Evolutionary conservation across 208 protist genomes (phyloP).

Genomic region (Crithidia mellificae): DNA sequence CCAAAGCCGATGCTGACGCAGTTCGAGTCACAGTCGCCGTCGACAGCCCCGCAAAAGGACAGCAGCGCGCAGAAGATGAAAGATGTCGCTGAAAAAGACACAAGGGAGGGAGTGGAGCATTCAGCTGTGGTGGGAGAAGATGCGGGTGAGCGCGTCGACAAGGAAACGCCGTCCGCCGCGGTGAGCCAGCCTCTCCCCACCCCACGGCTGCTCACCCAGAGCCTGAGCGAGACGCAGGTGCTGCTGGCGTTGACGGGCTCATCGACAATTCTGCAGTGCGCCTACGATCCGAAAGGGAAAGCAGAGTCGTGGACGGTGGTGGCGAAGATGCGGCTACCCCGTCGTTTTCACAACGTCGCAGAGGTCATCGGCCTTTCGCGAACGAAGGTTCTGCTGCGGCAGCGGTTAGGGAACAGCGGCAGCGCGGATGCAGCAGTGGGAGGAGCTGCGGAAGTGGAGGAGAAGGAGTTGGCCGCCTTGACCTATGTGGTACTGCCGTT

Average conservation of each 20-base stretch:
- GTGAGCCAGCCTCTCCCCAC: background rate
- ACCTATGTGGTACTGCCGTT: slow-evolving; percentile 24
- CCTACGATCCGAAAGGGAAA: slow-evolving; percentile 25
- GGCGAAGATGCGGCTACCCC: slow-evolving; percentile 29
- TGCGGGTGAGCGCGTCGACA: background rate
- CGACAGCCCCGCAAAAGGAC: background rate
- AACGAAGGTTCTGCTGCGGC: slow-evolving; percentile 14
- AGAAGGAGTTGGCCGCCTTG: background rate
- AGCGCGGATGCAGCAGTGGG: background rate
- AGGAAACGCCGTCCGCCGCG: background rate
- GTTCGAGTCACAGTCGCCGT: slow-evolving; percentile 36
- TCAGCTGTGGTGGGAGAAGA: background rate
- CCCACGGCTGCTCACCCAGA: slow-evolving; percentile 7
- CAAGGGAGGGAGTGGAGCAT: background rate
- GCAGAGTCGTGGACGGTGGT: slow-evolving; percentile 15
- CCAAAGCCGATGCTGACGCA: slow-evolving; percentile 47
- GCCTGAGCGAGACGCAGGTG: slow-evolving; percentile 36
- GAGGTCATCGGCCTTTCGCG: slow-evolving; percentile 24
- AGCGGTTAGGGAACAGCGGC: background rate
- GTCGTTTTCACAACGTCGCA: slow-evolving; percentile 9
- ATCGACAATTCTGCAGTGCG: slow-evolving; percentile 29
- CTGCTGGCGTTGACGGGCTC: slow-evolving; percentile 35
- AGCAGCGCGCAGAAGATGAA: background rate
- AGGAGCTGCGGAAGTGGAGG: too few relatives aligned
- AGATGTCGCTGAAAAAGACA: background rate